Base-by-base conservation (phyloP, 768 basidiomycete genomes). In the Leccinum olivaceopallidum region DNA sequence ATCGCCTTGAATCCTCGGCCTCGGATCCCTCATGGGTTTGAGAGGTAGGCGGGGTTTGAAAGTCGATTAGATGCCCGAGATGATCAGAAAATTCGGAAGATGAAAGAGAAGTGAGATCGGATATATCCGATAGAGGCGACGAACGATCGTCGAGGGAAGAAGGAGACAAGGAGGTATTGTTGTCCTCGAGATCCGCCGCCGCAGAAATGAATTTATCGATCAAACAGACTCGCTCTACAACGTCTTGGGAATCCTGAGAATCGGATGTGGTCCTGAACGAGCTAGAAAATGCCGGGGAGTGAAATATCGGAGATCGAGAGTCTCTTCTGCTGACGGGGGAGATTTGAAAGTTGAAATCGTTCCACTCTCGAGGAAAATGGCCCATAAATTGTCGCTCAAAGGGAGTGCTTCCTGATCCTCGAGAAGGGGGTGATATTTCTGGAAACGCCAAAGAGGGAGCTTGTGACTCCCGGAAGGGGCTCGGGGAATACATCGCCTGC, bases 31-130 rank as follows among this genome's bases (percentile, higher is more conserved):
- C 54, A 47, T 20, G 36, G 5, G 37, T 59, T 5, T 66, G 65
- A 51, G 70, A 71, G n/a, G 63, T 67, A 26, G 63, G 65, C 9
- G 64, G 65, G 39, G 69, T 53, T 61, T 55, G 60, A 47, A 36
- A 39, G 20, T 61, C 53, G n/a, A 56, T 20, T 37, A 30, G 44
- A 39, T 36, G 51, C 48, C 42, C 57, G 30, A 60, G 47, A 39
- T 49, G 55, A 9, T 55, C 49, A 54, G 61, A 63, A 53, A 55
- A 48, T 55, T 57, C 55, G 7, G 66, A 62, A 64, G 72, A 74
- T 55, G 73, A 69, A 26, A 75, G 56, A 12, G 74, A 57, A 10
- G 70, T 75, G 28, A 74, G 73, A 52, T 69, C 67, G 7, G 73
- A 74, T 49, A 71, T 53, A 57, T 66, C 63, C 8, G 74, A 74